A percentile compares a stretch with the other conserved stretches of the same genome.
Evolutionary conservation across 345 rosid species (phyloP).

Genomic region (Rhizophora apiculata): DNA sequence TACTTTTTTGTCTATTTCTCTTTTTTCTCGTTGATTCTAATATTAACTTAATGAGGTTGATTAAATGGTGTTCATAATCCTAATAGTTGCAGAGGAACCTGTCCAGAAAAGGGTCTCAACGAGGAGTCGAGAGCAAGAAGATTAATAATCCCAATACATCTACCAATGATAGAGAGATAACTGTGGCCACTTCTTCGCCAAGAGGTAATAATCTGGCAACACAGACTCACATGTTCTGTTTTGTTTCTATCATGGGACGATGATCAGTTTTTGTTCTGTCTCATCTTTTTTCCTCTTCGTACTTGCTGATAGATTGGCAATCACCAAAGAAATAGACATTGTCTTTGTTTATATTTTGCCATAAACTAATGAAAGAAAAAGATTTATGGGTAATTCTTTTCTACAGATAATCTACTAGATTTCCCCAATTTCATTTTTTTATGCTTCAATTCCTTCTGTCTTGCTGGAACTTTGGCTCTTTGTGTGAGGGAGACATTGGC

Average conservation of each 20-base stretch:
- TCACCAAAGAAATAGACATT: not conserved
- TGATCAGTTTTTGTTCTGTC: not conserved
- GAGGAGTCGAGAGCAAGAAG: slow-evolving; percentile 48
- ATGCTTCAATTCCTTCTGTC: slow-evolving; percentile 14
- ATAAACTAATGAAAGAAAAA: not conserved
- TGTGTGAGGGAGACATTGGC: too few relatives aligned
- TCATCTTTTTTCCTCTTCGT: not conserved
- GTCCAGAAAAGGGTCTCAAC: slow-evolving; percentile 67
- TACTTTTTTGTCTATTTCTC: not conserved
- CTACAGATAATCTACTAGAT: not conserved
- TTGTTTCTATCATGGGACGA: not conserved
- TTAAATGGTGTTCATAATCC: not conserved
- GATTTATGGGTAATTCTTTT: not conserved
- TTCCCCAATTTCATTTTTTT: not conserved
- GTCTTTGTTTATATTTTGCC: not conserved
- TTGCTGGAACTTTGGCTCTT: not conserved
- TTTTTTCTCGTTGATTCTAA: too few relatives aligned
- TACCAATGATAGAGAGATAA: slow-evolving; percentile 41
- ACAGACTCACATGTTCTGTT: not conserved
- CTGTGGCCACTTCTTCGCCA: slow-evolving; percentile 49
- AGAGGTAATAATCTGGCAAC: slow-evolving; percentile 46
- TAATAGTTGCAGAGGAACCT: slow-evolving; percentile 65
- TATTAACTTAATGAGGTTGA: not conserved
- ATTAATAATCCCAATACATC: slow-evolving; percentile 34
- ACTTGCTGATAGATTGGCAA: not conserved